Conservation (phyloP, 257 asterid species). For the Jacaranda mimosifolia region DNA sequence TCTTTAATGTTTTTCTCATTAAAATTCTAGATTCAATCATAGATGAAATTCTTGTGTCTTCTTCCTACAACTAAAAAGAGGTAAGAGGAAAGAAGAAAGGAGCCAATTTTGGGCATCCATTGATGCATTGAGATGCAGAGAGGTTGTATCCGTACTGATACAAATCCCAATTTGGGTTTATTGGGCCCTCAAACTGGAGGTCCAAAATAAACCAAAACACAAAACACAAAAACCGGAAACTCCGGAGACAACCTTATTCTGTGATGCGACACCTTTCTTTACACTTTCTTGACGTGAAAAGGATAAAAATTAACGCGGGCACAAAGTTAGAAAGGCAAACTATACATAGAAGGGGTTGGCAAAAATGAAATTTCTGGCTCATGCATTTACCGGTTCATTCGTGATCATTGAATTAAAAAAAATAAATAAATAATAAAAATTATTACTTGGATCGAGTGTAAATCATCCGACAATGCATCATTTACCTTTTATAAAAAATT, state of each 20-base stretch:
- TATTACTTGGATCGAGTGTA: too few species aligned
- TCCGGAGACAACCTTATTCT: conserved; percentile 37
- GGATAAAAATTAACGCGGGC: not conserved
- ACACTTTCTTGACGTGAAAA: too few species aligned
- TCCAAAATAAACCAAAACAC: conserved; percentile 24
- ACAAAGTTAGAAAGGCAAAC: not conserved
- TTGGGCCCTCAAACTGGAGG: conserved; percentile 35
- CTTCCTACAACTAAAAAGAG: not conserved
- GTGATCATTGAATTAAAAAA: too few species aligned
- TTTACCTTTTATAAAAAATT: too few species aligned
- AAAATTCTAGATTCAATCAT: too few species aligned
- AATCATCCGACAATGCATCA: too few species aligned
- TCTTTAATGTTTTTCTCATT: too few species aligned
- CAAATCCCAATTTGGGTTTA: conserved; percentile 19
- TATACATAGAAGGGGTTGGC: not conserved
- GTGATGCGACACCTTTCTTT: conserved; percentile 23
- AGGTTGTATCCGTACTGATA: not conserved
- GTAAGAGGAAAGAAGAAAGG: not conserved
- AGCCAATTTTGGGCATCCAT: not conserved
- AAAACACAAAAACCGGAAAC: conserved; percentile 40
- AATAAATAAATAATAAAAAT: too few species aligned
- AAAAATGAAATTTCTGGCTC: too few species aligned
- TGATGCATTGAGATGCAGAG: not conserved
- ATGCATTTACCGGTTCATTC: too few species aligned
- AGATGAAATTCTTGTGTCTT: too few species aligned